Percentiles rank a stretch among this genome's conserved stretches.
Evolutionary conservation across 2,329 filamentous ascomycete genomes (phyloP).

Genomic region (Verticillium isaacii): DNA sequence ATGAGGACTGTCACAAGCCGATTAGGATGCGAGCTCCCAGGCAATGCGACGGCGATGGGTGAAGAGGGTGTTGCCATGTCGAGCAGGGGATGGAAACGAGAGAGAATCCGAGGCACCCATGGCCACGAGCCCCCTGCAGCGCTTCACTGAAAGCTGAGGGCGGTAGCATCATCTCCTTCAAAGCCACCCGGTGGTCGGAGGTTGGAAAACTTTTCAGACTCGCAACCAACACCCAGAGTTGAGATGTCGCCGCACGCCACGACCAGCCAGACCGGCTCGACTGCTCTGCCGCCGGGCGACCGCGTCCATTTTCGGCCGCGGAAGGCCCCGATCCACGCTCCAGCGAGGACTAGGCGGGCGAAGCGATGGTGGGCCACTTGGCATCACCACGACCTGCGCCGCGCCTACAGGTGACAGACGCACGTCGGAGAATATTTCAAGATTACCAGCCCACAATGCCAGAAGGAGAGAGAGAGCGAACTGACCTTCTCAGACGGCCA

Average conservation of each 20-base stretch:
- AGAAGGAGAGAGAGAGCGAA: neutral
- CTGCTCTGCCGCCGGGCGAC: neutral
- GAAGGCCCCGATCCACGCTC: neutral
- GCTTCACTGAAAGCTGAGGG: neutral
- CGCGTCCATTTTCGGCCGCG: neutral
- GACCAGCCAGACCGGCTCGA: neutral
- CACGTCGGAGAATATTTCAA: neutral
- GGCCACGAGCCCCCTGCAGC: neutral
- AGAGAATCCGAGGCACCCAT: neutral
- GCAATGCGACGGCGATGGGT: neutral
- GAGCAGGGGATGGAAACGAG: neutral
- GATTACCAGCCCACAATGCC: neutral
- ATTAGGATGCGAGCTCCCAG: slow-evolving; percentile 32
- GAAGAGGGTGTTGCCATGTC: neutral
- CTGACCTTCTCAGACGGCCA: neutral
- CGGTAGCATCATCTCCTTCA: neutral
- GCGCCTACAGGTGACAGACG: neutral
- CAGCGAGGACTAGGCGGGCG: neutral
- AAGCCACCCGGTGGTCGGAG: neutral
- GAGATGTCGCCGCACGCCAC: neutral
- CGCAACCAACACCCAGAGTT: neutral
- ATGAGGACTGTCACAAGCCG: slow-evolving; percentile 39
- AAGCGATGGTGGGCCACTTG: neutral
- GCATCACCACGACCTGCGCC: neutral
- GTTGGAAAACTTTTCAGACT: neutral